A percentile compares a stretch with the other conserved stretches of the same genome.
Evolutionary conservation across 768 basidiomycete species (phyloP).

Genomic region (Botryobasidium botryosum): DNA sequence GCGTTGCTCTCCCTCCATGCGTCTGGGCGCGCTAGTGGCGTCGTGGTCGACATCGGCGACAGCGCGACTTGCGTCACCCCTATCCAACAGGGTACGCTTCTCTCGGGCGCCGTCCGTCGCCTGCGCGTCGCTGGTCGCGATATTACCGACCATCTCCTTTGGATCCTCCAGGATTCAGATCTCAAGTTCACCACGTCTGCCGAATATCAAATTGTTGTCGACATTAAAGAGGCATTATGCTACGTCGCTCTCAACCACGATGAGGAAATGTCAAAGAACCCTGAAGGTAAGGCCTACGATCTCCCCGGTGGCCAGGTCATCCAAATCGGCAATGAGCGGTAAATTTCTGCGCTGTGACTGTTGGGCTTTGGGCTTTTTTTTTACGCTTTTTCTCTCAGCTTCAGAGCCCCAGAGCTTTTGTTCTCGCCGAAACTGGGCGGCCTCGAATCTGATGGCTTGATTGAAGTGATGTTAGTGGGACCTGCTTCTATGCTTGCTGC

Average conservation of each 20-base stretch:
- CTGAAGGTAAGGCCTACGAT: constrained; percentile 89
- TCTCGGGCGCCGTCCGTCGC: constrained; percentile 83
- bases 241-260: constrained; percentile 82
- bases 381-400: constrained; percentile 19
- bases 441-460: constrained; percentile 73
- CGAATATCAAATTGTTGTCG: constrained; percentile 82
- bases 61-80: constrained; percentile 92
- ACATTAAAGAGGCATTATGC: constrained; percentile 86
- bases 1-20: constrained; percentile 67
- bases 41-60: constrained; percentile 93
- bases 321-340: constrained; percentile 82
- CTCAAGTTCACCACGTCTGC: constrained; percentile 87
- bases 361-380: neutral
- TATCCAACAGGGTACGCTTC: constrained; percentile 84
- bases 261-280: constrained; percentile 70
- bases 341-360: constrained; percentile 7
- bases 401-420: constrained; percentile 40
- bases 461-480: constrained; percentile 55
- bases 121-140: constrained; percentile 87
- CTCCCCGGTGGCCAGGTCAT: constrained; percentile 86
- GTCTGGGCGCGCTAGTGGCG: constrained; percentile 83
- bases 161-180: constrained; percentile 75
- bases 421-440: constrained; percentile 60
- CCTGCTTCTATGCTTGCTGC: neutral
- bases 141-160: constrained; percentile 65